A percentile compares a stretch with the other conserved stretches of the same genome.
These are phyloP conservation scores for Sugiyamaella chiloensis DNA, from an alignment of 805 yeast genomes.

Conservation along the genomic window DNA sequence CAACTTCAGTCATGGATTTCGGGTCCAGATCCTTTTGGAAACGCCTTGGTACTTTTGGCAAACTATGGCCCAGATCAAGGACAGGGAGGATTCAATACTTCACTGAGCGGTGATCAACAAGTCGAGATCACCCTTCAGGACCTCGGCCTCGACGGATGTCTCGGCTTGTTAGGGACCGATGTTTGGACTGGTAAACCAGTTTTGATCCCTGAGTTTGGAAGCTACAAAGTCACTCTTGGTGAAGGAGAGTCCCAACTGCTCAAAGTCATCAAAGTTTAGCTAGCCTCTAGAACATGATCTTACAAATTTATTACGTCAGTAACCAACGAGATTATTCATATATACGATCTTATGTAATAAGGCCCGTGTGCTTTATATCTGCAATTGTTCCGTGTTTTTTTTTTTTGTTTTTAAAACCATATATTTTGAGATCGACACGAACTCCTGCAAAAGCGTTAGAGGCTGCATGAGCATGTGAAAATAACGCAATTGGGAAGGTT, in stretches of 20 bases:
- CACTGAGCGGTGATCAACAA: slow-evolving; percentile 9
- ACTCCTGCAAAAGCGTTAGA: too few species aligned
- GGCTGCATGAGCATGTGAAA: too few species aligned
- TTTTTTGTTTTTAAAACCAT: too few species aligned
- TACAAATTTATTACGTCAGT: too few species aligned
- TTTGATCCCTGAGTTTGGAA: background rate
- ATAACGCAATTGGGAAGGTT: too few species aligned
- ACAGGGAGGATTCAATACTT: slow-evolving; percentile 13
- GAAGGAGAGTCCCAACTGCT: slow-evolving; percentile 11
- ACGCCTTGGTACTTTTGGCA: slow-evolving; percentile 12
- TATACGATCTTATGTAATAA: too few species aligned
- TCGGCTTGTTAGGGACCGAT: background rate
- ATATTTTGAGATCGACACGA: too few species aligned
- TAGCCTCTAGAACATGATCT: too few species aligned
- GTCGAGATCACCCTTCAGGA: slow-evolving; percentile 11
- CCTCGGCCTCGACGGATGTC: slow-evolving; percentile 5
- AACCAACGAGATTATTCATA: too few species aligned
- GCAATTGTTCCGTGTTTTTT: too few species aligned
- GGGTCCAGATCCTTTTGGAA: slow-evolving; percentile 10
- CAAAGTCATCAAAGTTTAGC: background rate
- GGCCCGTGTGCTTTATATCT: too few species aligned
- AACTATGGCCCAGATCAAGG: slow-evolving; percentile 19
- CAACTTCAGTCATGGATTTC: slow-evolving; percentile 16
- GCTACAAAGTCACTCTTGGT: slow-evolving; percentile 3
- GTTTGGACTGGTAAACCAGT: slow-evolving; percentile 10